Evolutionary conservation across 441 rosid species (phyloP).

Genomic region (Adansonia grandidieri): DNA sequence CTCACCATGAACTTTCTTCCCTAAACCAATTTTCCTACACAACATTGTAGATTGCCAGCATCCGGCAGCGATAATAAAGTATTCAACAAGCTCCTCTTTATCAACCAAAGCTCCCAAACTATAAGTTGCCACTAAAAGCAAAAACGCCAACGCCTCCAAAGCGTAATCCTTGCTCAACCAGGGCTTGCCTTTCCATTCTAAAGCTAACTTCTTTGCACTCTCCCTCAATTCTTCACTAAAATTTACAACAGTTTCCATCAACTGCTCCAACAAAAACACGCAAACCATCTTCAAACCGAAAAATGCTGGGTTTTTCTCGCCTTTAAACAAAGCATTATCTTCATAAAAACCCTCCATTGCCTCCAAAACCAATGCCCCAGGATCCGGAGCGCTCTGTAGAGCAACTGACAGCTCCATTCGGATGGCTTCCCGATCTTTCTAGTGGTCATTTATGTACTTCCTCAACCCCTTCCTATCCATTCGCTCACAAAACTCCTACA

Average conservation of each 20-base stretch:
- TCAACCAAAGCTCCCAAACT: conserved; percentile 36
- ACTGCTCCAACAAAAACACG: conserved; percentile 55
- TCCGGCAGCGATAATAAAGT: conserved; percentile 43
- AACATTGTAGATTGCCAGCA: conserved; percentile 43
- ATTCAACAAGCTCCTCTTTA: conserved; percentile 41
- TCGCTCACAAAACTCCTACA: conserved; percentile 54
- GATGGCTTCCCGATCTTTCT: conserved; percentile 40
- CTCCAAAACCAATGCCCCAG: conserved; percentile 58
- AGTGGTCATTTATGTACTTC: conserved; percentile 41
- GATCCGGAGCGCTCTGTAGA: conserved; percentile 46
- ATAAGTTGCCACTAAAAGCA: conserved; percentile 60
- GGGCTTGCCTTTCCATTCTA: background rate
- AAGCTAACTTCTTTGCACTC: conserved; percentile 3
- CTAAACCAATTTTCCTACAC: conserved; percentile 51
- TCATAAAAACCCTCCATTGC: conserved; percentile 63
- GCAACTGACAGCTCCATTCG: conserved; percentile 47
- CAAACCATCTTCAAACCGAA: conserved; percentile 46
- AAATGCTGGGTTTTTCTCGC: conserved; percentile 33
- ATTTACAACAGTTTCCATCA: conserved; percentile 43
- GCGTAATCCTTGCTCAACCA: conserved; percentile 33
- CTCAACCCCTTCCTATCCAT: conserved; percentile 70
- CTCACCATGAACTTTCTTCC: conserved; percentile 48
- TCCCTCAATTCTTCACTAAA: conserved; percentile 47
- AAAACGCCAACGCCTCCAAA: conserved; percentile 57
- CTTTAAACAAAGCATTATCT: conserved; percentile 16